Percentiles rank a stretch among this genome's conserved stretches.
phyloP scores from a whole-genome alignment of 2,329 filamentous ascomycete species.

The Verticillium dahliae region DNA sequence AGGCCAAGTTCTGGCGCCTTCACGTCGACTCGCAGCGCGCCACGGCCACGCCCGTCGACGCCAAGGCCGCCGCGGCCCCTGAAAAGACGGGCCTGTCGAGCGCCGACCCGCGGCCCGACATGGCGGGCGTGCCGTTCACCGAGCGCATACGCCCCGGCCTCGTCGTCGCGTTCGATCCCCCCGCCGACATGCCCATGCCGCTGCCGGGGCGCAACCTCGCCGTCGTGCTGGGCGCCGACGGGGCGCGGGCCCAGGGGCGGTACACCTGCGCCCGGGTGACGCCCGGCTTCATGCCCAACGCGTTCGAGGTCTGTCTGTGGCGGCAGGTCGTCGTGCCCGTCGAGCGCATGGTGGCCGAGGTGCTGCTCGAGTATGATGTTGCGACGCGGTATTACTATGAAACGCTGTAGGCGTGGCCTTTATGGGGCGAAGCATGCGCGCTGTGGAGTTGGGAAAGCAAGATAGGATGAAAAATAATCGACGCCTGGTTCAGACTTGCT shows the following conservation, averaged over 20 bases:
- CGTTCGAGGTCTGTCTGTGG: constrained; percentile 33
- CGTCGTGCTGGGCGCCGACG: constrained; percentile 18
- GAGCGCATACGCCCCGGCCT: constrained; percentile 34
- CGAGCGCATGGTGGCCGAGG: constrained; percentile 30
- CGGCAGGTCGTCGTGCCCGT: constrained; percentile 25
- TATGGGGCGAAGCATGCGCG: too few species aligned
- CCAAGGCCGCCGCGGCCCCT: constrained; percentile 1
- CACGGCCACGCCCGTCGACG: neutral
- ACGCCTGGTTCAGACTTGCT: too few species aligned
- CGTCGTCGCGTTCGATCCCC: constrained; percentile 26
- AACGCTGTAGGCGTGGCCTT: neutral
- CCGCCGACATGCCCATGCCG: constrained; percentile 6
- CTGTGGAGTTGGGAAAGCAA: too few species aligned
- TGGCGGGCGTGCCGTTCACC: constrained; percentile 23
- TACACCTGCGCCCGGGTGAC: constrained; percentile 30
- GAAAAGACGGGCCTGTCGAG: constrained; percentile 16
- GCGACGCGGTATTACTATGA: constrained; percentile 34
- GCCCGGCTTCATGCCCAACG: constrained; percentile 24
- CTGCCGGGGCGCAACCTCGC: constrained; percentile 18
- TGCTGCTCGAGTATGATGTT: constrained; percentile 35
- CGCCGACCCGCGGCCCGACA: constrained; percentile 18
- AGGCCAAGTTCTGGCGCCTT: constrained; percentile 33
- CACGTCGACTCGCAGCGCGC: constrained; percentile 30
- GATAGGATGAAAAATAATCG: too few species aligned
- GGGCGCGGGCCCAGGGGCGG: constrained; percentile 1